Base-by-base conservation (phyloP, 768 basidiomycete species). In the Lepiota subincarnata region DNA sequence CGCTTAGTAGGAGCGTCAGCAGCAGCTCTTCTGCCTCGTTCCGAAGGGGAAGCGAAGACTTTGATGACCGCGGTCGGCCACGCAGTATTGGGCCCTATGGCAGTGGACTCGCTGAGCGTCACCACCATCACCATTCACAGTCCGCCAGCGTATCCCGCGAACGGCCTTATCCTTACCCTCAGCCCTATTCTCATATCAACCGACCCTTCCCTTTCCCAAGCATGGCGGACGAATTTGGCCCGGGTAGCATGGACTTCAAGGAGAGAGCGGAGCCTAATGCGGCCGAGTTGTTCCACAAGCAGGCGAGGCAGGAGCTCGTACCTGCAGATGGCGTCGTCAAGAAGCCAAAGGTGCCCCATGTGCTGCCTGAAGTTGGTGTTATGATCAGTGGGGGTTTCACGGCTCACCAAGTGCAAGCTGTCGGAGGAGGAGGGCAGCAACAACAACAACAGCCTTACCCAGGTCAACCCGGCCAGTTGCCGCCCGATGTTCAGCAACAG, bases 211-310 rank as follows among this genome's bases (percentile, higher is more conserved):
- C 41, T 14, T 62, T 62, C 43, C 52, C 57, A 6, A 64, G 65
- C 43, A 67, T 70, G 66, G 58, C 61, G 55, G 66, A 66, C 4
- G 68, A 70, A 48, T 70, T 68, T 48, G 65, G 60, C 10, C 60
- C 63, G 10, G 61, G 61, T 12, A 57, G 61, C 7, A 60, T 47
- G 26, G 60, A 62, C 13, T 68, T 63, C 28, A 55, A 60, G 37
- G 65, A 60, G 36, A 53, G 62, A 19, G 56, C 50, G 18, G 62
- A 56, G 8, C 56, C 80, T 61, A 79, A 74, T 46, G 82, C 84
- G n/a, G 80, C 82, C 35, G 84, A 87, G 34, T 79, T 86, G 78
- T 88, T 86, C 64, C 58, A 72, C 16, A 74, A 78, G 57, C 85
- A 86, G 65, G 82, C 84, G 37, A 63, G 79, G 48, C 81, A 82